These are phyloP conservation scores for Leptomonas seymouri DNA, from an alignment of 208 protist species.

Conservation along the genomic window DNA sequence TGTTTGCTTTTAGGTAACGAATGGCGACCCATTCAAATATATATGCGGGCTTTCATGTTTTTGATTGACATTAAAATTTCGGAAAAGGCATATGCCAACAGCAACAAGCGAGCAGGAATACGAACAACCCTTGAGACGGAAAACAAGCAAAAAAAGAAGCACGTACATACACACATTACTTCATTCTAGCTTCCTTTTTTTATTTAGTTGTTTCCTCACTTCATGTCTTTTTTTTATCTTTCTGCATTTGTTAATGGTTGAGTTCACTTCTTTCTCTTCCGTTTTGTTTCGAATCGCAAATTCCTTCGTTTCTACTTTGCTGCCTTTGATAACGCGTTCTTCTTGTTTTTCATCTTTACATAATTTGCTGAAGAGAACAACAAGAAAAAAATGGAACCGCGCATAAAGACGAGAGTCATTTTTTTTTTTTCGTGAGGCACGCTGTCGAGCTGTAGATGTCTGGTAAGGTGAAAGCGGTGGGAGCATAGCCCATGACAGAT, in stretches of 20 bases:
- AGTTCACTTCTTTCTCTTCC: too few species aligned
- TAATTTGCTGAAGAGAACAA: background rate
- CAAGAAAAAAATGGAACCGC: background rate
- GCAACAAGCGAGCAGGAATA: background rate
- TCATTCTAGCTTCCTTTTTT: background rate
- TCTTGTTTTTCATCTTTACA: background rate
- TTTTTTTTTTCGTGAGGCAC: background rate
- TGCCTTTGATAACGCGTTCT: background rate
- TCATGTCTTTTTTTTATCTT: conserved; percentile 3
- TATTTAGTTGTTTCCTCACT: background rate
- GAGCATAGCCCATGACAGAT: background rate
- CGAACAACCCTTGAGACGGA: background rate
- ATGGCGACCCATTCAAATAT: too few species aligned
- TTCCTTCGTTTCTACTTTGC: conserved; percentile 19
- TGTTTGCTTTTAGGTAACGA: too few species aligned
- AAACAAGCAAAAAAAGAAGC: background rate
- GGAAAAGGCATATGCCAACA: background rate
- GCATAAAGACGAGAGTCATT: background rate
- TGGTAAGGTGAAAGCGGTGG: background rate
- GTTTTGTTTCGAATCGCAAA: too few species aligned
- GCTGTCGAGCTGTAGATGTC: background rate
- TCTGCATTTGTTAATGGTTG: too few species aligned
- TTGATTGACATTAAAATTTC: background rate
- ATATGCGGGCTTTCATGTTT: too few species aligned
- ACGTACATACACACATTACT: too few species aligned